Conservation (phyloP, 2,329 filamentous ascomycete species). For the Colletotrichum chlorophyti region DNA sequence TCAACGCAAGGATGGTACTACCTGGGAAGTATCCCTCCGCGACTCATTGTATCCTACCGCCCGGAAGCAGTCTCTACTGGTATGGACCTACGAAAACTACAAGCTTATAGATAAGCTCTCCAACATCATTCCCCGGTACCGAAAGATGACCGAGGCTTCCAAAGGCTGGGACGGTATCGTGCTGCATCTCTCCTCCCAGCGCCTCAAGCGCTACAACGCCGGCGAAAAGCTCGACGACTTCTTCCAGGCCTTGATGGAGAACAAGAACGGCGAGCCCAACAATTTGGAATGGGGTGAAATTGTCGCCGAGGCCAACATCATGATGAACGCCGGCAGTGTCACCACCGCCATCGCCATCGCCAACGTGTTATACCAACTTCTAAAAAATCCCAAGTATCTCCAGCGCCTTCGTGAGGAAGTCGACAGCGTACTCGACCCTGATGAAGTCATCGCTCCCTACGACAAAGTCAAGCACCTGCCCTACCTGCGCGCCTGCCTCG, state of each 20-base stretch:
- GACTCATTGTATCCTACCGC: conserved; percentile 58
- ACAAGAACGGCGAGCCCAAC: conserved; percentile 42
- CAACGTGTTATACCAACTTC: conserved; percentile 59
- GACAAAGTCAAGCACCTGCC: conserved; percentile 58
- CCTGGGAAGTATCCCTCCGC: conserved; percentile 53
- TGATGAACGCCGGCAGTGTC: conserved; percentile 58
- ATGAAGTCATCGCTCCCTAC: conserved; percentile 53
- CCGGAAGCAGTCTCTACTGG: conserved; percentile 54
- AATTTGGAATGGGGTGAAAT: conserved; percentile 64
- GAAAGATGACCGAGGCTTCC: conserved; percentile 44
- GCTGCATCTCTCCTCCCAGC: conserved; percentile 5
- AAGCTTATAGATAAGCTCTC: conserved; percentile 52
- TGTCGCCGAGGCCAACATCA: conserved; percentile 60
- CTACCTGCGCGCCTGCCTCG: conserved; percentile 58
- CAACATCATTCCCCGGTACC: conserved; percentile 53
- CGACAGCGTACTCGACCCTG: conserved; percentile 48
- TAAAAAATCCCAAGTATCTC: conserved; percentile 51
- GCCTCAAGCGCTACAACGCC: conserved; percentile 46
- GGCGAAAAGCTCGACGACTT: conserved; percentile 66
- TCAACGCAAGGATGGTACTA: conserved; percentile 51
- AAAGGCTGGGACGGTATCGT: conserved; percentile 55
- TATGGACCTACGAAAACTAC: conserved; percentile 61
- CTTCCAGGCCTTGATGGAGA: conserved; percentile 61
- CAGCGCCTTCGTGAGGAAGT: conserved; percentile 51
- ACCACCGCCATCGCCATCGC: conserved; percentile 57